A percentile compares a stretch with the other conserved stretches of the same genome.
phyloP scores from a whole-genome alignment of 2,329 filamentous ascomycete species.

The Phialophora chinensis region DNA sequence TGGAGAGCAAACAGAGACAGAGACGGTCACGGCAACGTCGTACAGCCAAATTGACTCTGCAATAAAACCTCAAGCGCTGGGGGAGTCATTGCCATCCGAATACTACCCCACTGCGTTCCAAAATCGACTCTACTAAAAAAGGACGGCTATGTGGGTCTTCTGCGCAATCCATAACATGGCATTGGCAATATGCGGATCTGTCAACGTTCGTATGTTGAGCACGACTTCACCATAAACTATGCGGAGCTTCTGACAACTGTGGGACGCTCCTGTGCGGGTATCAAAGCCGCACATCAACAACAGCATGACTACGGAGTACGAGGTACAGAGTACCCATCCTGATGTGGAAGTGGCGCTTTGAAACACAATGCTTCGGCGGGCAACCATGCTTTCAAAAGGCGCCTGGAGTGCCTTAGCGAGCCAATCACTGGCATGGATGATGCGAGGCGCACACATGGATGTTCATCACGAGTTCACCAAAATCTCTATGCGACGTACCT shows the following conservation, averaged over 20 bases:
- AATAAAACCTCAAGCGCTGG: not conserved
- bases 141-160: not conserved
- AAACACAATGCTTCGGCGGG: not conserved
- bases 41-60: slow-evolving; percentile 11
- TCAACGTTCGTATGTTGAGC: not conserved
- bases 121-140: not conserved
- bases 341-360: not conserved
- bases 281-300: not conserved
- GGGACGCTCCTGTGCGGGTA: not conserved
- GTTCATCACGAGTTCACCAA: not conserved
- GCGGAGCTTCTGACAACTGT: not conserved
- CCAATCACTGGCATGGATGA: not conserved
- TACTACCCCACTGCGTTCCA: not conserved
- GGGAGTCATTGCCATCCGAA: not conserved
- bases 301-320: not conserved
- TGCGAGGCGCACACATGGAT: not conserved
- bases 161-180: not conserved
- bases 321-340: not conserved
- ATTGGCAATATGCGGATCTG: not conserved
- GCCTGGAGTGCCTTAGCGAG: not conserved
- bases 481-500: not conserved
- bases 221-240: not conserved
- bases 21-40: slow-evolving; percentile 31
- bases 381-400: not conserved
- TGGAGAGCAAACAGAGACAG: slow-evolving; percentile 41